These are phyloP conservation scores for Brassica cretica DNA, from an alignment of 345 rosid genomes.

Conservation along the genomic window DNA sequence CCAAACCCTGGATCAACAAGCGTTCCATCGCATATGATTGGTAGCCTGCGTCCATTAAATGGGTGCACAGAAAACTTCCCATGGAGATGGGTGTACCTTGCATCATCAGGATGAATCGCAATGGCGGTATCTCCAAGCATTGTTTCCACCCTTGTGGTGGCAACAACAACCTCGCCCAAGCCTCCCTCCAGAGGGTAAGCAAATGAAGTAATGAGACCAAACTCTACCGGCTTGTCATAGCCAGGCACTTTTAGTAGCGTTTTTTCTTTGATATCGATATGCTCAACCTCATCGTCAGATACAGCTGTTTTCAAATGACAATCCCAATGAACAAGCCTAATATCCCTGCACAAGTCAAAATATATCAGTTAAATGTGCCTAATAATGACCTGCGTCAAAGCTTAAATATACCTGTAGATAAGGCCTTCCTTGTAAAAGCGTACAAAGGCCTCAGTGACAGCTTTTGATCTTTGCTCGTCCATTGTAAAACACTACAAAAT, in stretches of 20 bases:
- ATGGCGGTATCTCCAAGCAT: slow-evolving; percentile 98
- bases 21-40: slow-evolving; percentile 68
- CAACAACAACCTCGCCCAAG: slow-evolving; percentile 87
- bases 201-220: slow-evolving; percentile 88
- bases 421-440: slow-evolving; percentile 72
- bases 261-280: slow-evolving; percentile 70
- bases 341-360: slow-evolving; percentile 56
- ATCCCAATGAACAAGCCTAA: slow-evolving; percentile 91
- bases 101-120: slow-evolving; percentile 90
- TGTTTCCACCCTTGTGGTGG: slow-evolving; percentile 96
- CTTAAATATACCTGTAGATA: slow-evolving; percentile 66
- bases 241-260: slow-evolving; percentile 72
- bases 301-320: slow-evolving; percentile 80
- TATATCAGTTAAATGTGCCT: not conserved
- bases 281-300: slow-evolving; percentile 90
- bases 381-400: no score
- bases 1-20: slow-evolving; percentile 92
- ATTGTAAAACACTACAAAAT: slow-evolving; percentile 76
- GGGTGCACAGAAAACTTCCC: slow-evolving; percentile 90
- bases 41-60: slow-evolving; percentile 84
- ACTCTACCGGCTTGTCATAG: slow-evolving; percentile 81
- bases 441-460: slow-evolving; percentile 85
- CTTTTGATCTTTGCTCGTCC: slow-evolving; percentile 89
- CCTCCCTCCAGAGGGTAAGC: slow-evolving; percentile 85
- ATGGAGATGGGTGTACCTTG: slow-evolving; percentile 79